phyloP scores from a whole-genome alignment of 371 early-diverging fungal genomes.

The Umbelopsis sp. region DNA sequence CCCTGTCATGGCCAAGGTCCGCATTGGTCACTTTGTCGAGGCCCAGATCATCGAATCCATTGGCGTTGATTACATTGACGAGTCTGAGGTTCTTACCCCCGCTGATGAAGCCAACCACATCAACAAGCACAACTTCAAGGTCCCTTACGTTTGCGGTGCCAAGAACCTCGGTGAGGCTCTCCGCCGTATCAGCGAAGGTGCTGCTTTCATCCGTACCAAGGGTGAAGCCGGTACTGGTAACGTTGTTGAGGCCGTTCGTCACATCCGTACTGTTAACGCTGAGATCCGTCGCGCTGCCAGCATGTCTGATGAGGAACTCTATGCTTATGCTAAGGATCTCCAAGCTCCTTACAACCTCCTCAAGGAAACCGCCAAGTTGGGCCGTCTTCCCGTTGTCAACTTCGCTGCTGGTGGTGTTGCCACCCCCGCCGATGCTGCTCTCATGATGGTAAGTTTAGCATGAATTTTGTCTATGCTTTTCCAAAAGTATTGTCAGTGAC shows the following conservation, averaged over 20 bases:
- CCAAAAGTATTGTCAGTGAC: slow-evolving; percentile 2
- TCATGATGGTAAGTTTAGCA: slow-evolving; percentile 77
- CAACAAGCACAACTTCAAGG: slow-evolving; percentile 89
- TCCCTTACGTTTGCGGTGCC: slow-evolving; percentile 96
- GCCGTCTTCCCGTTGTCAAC: slow-evolving; percentile 96
- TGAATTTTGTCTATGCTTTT: neutral
- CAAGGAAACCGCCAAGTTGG: slow-evolving; percentile 85
- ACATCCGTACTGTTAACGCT: slow-evolving; percentile 83
- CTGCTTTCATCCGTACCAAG: slow-evolving; percentile 98
- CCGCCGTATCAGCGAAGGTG: slow-evolving; percentile 95
- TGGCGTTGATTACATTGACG: slow-evolving; percentile 96
- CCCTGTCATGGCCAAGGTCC: slow-evolving; percentile 98
- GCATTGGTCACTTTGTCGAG: slow-evolving; percentile 98
- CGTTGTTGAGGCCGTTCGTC: slow-evolving; percentile 95
- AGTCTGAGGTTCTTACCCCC: slow-evolving; percentile 95
- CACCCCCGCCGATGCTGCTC: slow-evolving; percentile 96
- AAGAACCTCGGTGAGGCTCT: slow-evolving; percentile 97
- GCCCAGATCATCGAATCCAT: slow-evolving; percentile 93
- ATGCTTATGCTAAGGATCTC: slow-evolving; percentile 91
- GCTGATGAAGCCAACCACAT: slow-evolving; percentile 95
- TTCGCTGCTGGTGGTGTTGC: slow-evolving; percentile 98
- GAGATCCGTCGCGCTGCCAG: slow-evolving; percentile 82
- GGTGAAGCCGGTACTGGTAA: slow-evolving; percentile 98
- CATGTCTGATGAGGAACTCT: slow-evolving; percentile 77
- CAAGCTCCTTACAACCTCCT: slow-evolving; percentile 90